phyloP scores from a whole-genome alignment of 345 rosid species.

The Eutrema yunnanense region DNA sequence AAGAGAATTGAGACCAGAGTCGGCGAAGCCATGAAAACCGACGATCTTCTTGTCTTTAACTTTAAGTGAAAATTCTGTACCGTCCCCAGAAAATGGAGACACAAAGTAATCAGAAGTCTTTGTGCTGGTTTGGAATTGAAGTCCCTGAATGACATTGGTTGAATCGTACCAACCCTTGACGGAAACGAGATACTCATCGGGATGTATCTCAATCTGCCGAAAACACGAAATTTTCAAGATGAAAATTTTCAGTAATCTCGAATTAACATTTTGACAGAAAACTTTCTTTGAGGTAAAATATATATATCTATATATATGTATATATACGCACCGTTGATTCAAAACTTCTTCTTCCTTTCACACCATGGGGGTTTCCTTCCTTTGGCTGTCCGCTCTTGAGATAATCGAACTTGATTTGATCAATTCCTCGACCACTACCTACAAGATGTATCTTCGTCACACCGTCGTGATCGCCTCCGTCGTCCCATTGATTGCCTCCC shows the following conservation, averaged over 20 bases:
- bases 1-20: slow-evolving; percentile 9
- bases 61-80: slow-evolving; percentile 5
- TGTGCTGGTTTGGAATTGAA: slow-evolving; percentile 9
- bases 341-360: background rate
- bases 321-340: background rate
- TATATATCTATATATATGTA: no score
- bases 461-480: slow-evolving; percentile 16
- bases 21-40: slow-evolving; percentile 11
- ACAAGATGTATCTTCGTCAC: slow-evolving; percentile 3
- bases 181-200: background rate
- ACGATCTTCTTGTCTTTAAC: slow-evolving; percentile 15
- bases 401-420: slow-evolving; percentile 6
- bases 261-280: background rate
- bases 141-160: background rate
- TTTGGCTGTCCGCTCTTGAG: background rate
- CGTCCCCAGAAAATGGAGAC: background rate
- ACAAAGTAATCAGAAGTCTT: background rate
- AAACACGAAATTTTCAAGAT: background rate
- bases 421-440: background rate
- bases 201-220: background rate
- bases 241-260: background rate
- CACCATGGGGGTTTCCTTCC: background rate
- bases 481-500: slow-evolving; percentile 26
- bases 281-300: no score
- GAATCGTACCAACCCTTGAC: background rate